Percentiles rank a stretch among this genome's conserved stretches.
These are phyloP conservation scores for Penicillium sp. DNA, from an alignment of 2,329 filamentous ascomycete species.

Conservation along the genomic window DNA sequence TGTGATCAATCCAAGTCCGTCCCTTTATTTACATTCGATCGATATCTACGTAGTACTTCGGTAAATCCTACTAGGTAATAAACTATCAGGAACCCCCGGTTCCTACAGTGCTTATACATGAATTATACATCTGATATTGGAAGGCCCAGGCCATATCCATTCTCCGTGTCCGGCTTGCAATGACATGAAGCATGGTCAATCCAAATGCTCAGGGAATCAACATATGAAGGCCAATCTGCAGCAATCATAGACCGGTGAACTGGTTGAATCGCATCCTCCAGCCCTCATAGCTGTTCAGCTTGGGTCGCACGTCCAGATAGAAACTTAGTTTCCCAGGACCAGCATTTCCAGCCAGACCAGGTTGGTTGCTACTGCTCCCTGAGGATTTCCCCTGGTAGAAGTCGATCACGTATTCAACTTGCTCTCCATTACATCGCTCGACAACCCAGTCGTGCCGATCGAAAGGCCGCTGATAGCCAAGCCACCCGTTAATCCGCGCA, in stretches of 20 bases:
- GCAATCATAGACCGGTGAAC: constrained; percentile 42
- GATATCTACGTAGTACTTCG: no score
- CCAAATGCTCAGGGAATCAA: not conserved
- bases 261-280: constrained; percentile 51
- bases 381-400: constrained; percentile 74
- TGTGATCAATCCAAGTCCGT: no score
- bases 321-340: constrained; percentile 51
- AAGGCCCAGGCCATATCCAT: constrained; percentile 16
- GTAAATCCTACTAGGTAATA: no score
- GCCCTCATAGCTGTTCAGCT: constrained; percentile 59
- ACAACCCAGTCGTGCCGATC: constrained; percentile 97
- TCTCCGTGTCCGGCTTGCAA: constrained; percentile 27
- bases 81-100: no score
- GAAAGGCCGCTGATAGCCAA: constrained; percentile 89
- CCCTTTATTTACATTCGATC: no score
- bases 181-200: constrained; percentile 11
- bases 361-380: constrained; percentile 23
- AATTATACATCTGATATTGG: constrained; percentile 27
- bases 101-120: constrained; percentile 33
- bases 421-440: constrained; percentile 69
- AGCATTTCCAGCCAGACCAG: constrained; percentile 29
- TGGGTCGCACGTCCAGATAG: constrained; percentile 60
- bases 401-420: constrained; percentile 93
- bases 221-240: not conserved
- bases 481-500: constrained; percentile 71